Evolutionary conservation across 2,329 filamentous ascomycete species (phyloP).

Genomic region (Nigrograna mackinnonii): DNA sequence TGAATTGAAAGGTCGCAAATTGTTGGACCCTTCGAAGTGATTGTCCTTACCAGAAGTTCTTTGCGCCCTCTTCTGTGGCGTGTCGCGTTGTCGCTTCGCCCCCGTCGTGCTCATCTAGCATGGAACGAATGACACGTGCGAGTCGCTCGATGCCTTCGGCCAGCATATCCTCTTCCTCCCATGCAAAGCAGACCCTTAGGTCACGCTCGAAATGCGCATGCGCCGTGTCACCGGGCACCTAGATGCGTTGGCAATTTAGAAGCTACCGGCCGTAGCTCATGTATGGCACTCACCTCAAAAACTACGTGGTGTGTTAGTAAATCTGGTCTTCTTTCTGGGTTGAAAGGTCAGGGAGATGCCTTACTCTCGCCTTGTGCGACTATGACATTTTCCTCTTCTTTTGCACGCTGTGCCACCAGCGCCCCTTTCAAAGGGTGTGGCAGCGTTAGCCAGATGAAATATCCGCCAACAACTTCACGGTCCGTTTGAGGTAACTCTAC

Average conservation of each 20-base stretch:
- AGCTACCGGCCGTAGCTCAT: conserved; percentile 48
- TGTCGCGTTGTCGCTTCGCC: conserved; percentile 13
- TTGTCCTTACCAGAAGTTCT: too few species aligned
- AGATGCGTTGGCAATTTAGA: conserved; percentile 12
- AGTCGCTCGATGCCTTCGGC: conserved; percentile 70
- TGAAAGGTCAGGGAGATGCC: not conserved
- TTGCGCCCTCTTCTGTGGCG: conserved; percentile 19
- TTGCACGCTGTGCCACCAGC: conserved; percentile 61
- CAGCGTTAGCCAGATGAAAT: conserved; percentile 81
- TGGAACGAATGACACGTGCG: conserved; percentile 50
- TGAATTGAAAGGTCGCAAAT: too few species aligned
- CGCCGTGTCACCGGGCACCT: conserved; percentile 49
- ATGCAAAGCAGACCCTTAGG: conserved; percentile 40
- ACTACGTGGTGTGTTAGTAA: conserved; percentile 66
- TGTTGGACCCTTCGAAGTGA: too few species aligned
- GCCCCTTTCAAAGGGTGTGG: conserved; percentile 57
- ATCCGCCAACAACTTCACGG: conserved; percentile 70
- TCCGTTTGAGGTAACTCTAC: conserved; percentile 52
- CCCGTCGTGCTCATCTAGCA: conserved; percentile 34
- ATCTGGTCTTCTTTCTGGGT: not conserved
- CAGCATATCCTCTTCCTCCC: conserved; percentile 69
- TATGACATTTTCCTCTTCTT: conserved; percentile 66
- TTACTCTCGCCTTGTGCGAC: conserved; percentile 55
- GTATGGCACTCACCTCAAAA: conserved; percentile 57
- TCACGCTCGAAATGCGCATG: conserved; percentile 60